Percentiles rank a stretch among this genome's conserved stretches.
Evolutionary conservation across 2,329 filamentous ascomycete species (phyloP).

Genomic region (Fusarium ambrosium): DNA sequence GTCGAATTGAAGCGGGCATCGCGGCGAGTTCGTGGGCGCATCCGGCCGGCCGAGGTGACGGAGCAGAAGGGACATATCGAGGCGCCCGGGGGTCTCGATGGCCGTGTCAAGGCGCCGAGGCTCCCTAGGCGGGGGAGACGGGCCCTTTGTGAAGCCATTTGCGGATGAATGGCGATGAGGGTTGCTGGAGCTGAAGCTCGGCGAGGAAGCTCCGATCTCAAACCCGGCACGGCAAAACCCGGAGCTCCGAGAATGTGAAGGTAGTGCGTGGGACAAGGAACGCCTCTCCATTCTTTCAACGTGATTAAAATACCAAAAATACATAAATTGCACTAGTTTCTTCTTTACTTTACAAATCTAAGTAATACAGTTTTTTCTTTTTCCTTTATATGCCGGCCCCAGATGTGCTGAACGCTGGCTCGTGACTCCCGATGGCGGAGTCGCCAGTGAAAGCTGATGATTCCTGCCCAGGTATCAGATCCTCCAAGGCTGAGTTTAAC

Average conservation of each 20-base stretch:
- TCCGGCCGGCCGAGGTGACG: conserved; percentile 36
- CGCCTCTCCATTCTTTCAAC: neutral
- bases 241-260: conserved; percentile 24
- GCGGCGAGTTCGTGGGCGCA: conserved; percentile 41
- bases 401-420: neutral
- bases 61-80: conserved; percentile 53
- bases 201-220: conserved; percentile 38
- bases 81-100: conserved; percentile 19
- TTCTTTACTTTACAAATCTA: too few relatives aligned
- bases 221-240: conserved; percentile 46
- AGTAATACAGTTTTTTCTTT: too few relatives aligned
- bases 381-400: neutral
- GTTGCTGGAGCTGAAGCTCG: conserved; percentile 31
- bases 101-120: conserved; percentile 44
- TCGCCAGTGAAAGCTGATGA: neutral
- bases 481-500: neutral
- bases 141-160: conserved; percentile 51
- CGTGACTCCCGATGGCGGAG: neutral
- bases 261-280: neutral
- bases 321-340: neutral
- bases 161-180: conserved; percentile 38
- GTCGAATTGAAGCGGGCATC: conserved; percentile 49
- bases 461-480: neutral
- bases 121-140: conserved; percentile 47
- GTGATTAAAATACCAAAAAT: neutral